These are phyloP conservation scores for Coemansia sp. DNA, from an alignment of 192 early-diverging fungal species.

Conservation along the genomic window DNA sequence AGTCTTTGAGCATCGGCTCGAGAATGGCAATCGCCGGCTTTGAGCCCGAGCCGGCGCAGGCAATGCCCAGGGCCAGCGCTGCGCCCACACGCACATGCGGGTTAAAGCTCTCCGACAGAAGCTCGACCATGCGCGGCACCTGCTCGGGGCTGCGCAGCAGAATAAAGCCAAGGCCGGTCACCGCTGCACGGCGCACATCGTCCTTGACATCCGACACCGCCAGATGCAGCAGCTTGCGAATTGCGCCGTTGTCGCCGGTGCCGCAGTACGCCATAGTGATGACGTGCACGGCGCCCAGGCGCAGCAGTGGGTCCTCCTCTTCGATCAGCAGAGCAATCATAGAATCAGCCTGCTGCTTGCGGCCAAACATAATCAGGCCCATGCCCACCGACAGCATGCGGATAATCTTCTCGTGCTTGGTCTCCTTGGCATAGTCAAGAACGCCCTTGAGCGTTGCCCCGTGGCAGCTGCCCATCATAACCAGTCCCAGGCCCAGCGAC, in stretches of 20 bases:
- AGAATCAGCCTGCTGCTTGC: constrained; percentile 92
- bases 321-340: constrained; percentile 78
- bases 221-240: constrained; percentile 90
- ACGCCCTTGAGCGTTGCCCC: constrained; percentile 85
- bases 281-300: constrained; percentile 96
- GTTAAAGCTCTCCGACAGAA: constrained; percentile 96
- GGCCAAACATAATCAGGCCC: constrained; percentile 94
- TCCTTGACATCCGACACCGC: constrained; percentile 99
- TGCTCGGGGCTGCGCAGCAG: constrained; percentile 90
- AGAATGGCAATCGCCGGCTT: constrained; percentile 88
- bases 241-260: constrained; percentile 96
- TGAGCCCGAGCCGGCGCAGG: constrained; percentile 93
- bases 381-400: constrained; percentile 93
- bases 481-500: constrained; percentile 92
- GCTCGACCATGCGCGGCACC: constrained; percentile 97
- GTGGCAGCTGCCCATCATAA: constrained; percentile 92
- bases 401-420: constrained; percentile 99
- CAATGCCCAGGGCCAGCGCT: constrained; percentile 92
- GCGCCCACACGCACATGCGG: constrained; percentile 98
- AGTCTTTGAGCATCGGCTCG: constrained; percentile 97
- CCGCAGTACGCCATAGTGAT: constrained; percentile 98
- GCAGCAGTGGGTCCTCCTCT: constrained; percentile 94
- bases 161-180: constrained; percentile 94
- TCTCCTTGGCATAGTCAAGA: constrained; percentile 97
- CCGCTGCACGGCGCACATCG: constrained; percentile 98